phyloP scores from a whole-genome alignment of 2,329 filamentous ascomycete species.

The Chaetomium strumarium region DNA sequence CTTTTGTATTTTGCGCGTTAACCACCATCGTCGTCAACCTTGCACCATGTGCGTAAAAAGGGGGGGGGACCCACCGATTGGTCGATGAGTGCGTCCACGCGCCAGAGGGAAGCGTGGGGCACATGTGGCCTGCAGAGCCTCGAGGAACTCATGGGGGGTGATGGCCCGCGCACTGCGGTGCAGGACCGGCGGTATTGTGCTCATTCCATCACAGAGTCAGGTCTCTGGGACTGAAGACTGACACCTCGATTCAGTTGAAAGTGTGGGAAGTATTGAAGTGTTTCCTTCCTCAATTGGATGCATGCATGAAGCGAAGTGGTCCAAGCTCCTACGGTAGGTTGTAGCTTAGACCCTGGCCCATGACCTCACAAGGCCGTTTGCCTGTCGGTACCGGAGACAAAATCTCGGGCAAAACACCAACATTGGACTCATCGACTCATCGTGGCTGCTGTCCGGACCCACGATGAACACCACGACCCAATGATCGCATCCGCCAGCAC shows the following conservation, averaged over 20 bases:
- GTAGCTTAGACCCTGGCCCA: not conserved
- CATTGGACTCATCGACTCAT: not conserved
- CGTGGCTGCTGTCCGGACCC: not conserved
- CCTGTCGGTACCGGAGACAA: slow-evolving; percentile 13
- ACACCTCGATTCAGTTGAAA: not conserved
- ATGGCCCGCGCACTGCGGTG: slow-evolving; percentile 38
- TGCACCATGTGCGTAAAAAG: not conserved
- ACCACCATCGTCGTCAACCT: not conserved
- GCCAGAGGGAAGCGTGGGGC: slow-evolving; percentile 43
- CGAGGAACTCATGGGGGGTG: slow-evolving; percentile 35
- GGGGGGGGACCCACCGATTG: slow-evolving; percentile 36
- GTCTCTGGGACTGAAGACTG: not conserved
- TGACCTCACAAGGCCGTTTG: slow-evolving; percentile 8
- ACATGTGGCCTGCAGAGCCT: slow-evolving; percentile 47
- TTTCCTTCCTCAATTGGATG: not conserved
- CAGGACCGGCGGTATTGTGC: slow-evolving; percentile 34
- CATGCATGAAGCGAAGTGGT: not conserved
- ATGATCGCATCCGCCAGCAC: too few species aligned
- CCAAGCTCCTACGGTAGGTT: not conserved
- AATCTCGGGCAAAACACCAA: not conserved
- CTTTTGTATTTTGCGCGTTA: slow-evolving; percentile 33
- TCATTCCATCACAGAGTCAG: slow-evolving; percentile 35
- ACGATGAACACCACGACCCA: not conserved
- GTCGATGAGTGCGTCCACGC: slow-evolving; percentile 31
- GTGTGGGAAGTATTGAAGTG: too few species aligned